These are phyloP conservation scores for Magnusiomyces suaveolens DNA, from an alignment of 1,139 yeast genomes.

Conservation along the genomic window DNA sequence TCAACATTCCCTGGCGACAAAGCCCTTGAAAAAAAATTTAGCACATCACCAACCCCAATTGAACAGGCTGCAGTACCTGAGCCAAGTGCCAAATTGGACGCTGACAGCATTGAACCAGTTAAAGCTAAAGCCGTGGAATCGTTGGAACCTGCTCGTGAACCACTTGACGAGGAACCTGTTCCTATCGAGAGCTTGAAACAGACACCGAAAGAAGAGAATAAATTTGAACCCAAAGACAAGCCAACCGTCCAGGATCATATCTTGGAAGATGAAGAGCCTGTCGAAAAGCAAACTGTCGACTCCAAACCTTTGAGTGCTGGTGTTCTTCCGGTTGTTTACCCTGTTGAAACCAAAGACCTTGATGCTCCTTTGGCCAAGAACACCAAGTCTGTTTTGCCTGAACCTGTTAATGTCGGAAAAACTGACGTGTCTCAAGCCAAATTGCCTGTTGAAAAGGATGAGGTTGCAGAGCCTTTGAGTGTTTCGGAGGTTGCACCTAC, in stretches of 20 bases:
- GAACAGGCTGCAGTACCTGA: background rate
- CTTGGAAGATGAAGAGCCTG: background rate
- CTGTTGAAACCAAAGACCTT: background rate
- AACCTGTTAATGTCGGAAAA: slow-evolving; percentile 1
- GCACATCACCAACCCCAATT: background rate
- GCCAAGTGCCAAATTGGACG: background rate
- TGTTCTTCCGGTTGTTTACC: background rate
- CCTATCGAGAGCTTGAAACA: too few relatives aligned
- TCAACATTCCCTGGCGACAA: background rate
- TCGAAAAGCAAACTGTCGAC: background rate
- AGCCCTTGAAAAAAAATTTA: background rate
- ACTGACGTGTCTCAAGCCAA: background rate
- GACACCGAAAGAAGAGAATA: too few relatives aligned
- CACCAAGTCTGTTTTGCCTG: background rate
- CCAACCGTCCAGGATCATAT: too few relatives aligned
- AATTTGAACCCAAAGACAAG: too few relatives aligned
- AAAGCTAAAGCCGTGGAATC: background rate
- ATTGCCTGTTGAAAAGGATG: background rate
- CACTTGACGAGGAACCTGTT: too few relatives aligned
- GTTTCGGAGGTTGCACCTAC: background rate
- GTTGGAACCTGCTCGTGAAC: too few relatives aligned
- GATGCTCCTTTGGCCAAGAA: background rate
- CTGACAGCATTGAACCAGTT: background rate
- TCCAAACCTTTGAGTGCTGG: background rate
- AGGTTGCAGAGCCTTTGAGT: background rate